phyloP scores from a whole-genome alignment of 306 rosid species.

The Prunus kanzakura region DNA sequence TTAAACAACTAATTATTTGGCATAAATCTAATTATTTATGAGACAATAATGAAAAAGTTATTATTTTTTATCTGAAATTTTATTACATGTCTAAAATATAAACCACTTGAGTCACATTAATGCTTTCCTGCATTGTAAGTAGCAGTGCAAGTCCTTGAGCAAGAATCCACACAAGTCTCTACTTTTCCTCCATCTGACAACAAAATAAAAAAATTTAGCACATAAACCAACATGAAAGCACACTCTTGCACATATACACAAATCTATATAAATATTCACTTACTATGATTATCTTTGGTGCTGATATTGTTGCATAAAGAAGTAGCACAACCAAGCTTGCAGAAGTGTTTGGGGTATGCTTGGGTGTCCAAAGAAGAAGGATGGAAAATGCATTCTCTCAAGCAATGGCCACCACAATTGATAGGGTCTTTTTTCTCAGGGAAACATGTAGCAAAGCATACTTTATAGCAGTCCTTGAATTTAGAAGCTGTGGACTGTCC shows the following conservation, averaged over 20 bases:
- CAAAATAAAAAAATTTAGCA: background rate
- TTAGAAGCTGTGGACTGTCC: background rate
- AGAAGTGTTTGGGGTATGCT: conserved; percentile 15
- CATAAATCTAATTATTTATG: too few relatives aligned
- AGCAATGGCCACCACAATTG: background rate
- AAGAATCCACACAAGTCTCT: background rate
- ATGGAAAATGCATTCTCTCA: background rate
- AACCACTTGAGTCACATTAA: too few relatives aligned
- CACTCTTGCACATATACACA: too few relatives aligned
- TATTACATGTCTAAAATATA: too few relatives aligned
- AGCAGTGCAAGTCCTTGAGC: background rate
- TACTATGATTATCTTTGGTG: conserved; percentile 31
- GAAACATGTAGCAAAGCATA: background rate
- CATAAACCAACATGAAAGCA: background rate
- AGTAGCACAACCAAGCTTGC: conserved; percentile 38
- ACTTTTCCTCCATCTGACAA: background rate
- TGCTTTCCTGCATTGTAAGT: too few relatives aligned
- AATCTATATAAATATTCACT: background rate
- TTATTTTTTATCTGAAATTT: too few relatives aligned
- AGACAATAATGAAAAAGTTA: too few relatives aligned
- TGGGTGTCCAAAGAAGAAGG: background rate
- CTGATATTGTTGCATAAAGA: conserved; percentile 34
- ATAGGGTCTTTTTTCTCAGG: background rate
- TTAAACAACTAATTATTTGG: too few relatives aligned
- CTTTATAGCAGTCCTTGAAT: background rate